Base-by-base conservation (phyloP, 208 protist species). In the Phytomonas sp. region DNA sequence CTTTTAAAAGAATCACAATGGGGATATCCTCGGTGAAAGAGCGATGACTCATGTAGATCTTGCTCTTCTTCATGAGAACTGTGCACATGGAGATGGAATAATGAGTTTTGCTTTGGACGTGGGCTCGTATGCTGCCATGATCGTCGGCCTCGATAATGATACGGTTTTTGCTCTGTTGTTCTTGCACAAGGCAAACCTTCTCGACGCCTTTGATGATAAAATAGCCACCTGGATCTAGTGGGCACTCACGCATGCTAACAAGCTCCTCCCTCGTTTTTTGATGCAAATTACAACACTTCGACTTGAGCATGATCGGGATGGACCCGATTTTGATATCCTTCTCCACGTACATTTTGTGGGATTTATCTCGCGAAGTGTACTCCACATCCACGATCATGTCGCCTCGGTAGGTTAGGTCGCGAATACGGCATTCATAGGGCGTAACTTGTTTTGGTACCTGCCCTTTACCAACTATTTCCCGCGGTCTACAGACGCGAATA, bases 271-370 rank as follows among this genome's bases (percentile, higher is more conserved):
- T 76, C 9, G 73, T 90, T 76, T 97, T 97, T 3, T 84, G 82
- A 59, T 81, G 82, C 0, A 99, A 77, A 31, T 99, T 92, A 80
- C 99, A 99, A 51, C 95, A 89, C n/a, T 81, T 89, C 37, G 92
- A 98, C 33, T 98, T 89, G 15, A 99, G 89, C 99, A 99, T 99
- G 29, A 99, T 99, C 0, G 99, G 99, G 70, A 99, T 98, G 29
- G 91, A 88, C 0, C 99, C 98, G 78, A 99, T 99, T 40, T 80
- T 79, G 26, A 99, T 83, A 70, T 94, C 89, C 1, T 83, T 87
- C 60, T 92, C 82, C 28, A 82, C 74, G 32, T 79, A 74, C 32
- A 95, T 68, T 1, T 83, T 76, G n/a, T 85, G 78, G 0, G 71
- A 63, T 28, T 84, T 90, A 60, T 93, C 87, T 51, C 80, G 79